phyloP scores from a whole-genome alignment of 805 yeast species.

The Suhomyces prunicola region DNA sequence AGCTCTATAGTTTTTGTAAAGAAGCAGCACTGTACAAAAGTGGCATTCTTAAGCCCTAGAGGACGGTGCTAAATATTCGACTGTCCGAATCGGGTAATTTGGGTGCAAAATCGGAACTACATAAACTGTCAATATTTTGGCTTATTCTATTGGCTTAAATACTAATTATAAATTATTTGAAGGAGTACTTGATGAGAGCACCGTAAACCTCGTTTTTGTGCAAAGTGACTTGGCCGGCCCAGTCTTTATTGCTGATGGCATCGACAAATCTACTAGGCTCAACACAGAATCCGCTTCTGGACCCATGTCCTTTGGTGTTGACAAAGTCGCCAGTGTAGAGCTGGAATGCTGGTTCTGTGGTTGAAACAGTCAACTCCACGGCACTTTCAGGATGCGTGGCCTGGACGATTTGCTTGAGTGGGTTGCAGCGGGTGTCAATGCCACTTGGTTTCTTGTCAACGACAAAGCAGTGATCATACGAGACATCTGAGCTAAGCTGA shows the following conservation, averaged over 20 bases:
- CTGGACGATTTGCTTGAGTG: constrained; percentile 36
- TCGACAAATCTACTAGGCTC: constrained; percentile 61
- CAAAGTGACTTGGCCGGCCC: constrained; percentile 47
- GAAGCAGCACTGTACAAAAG: too few species aligned
- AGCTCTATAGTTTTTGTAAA: too few species aligned
- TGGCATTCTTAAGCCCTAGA: too few species aligned
- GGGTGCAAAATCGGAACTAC: not conserved
- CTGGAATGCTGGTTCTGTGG: constrained; percentile 69
- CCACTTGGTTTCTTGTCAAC: constrained; percentile 30
- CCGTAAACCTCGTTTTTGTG: constrained; percentile 55
- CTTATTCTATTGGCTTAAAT: not conserved
- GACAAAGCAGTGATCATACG: constrained; percentile 49
- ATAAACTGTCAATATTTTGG: not conserved
- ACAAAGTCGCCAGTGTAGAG: constrained; percentile 60
- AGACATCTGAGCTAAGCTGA: constrained; percentile 18
- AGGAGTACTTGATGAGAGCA: constrained; percentile 36
- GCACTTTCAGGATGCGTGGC: constrained; percentile 46
- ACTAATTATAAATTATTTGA: not conserved
- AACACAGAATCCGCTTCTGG: constrained; percentile 56
- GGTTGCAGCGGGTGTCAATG: constrained; percentile 47
- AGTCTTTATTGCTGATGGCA: constrained; percentile 46
- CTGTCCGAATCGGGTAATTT: not conserved
- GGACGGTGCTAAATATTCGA: not conserved
- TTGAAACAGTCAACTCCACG: constrained; percentile 38
- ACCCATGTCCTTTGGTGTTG: constrained; percentile 31